These are phyloP conservation scores for Fusarium buharicum DNA, from an alignment of 2,329 filamentous ascomycete genomes.

Conservation along the genomic window DNA sequence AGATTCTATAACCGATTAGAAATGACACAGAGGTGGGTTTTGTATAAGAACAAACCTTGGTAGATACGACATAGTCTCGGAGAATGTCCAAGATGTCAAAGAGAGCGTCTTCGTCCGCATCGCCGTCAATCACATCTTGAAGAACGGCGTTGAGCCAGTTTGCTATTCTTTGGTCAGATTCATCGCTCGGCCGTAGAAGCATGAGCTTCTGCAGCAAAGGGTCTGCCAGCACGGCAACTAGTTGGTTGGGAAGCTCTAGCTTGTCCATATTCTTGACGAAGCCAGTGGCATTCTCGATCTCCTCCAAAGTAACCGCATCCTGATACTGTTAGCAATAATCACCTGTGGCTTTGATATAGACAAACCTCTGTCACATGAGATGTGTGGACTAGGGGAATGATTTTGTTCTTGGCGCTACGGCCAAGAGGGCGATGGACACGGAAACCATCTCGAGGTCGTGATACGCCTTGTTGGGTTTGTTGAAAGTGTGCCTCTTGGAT, in stretches of 20 bases:
- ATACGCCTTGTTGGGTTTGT: constrained; percentile 53
- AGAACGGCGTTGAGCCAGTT: constrained; percentile 69
- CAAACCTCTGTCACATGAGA: constrained; percentile 74
- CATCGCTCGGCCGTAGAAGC: constrained; percentile 68
- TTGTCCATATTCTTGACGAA: constrained; percentile 80
- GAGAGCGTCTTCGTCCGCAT: constrained; percentile 59
- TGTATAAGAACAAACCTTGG: constrained; percentile 58
- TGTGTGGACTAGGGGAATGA: constrained; percentile 77
- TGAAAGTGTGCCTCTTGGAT: constrained; percentile 71
- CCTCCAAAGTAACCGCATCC: constrained; percentile 76
- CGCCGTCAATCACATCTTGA: constrained; percentile 64
- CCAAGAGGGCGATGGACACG: constrained; percentile 65
- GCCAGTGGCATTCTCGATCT: constrained; percentile 75
- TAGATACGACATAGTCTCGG: constrained; percentile 64
- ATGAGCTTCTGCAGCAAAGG: constrained; percentile 82
- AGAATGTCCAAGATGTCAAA: constrained; percentile 66
- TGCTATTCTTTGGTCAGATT: constrained; percentile 62
- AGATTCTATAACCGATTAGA: constrained; percentile 52
- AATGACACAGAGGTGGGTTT: background rate
- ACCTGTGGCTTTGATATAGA: background rate
- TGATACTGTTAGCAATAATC: constrained; percentile 45
- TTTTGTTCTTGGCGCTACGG: constrained; percentile 47
- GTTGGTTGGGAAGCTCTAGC: constrained; percentile 83
- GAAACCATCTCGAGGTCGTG: constrained; percentile 63
- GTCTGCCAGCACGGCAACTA: constrained; percentile 80